phyloP scores from a whole-genome alignment of 2,329 filamentous ascomycete genomes.

The Fusarium decemcellulare region DNA sequence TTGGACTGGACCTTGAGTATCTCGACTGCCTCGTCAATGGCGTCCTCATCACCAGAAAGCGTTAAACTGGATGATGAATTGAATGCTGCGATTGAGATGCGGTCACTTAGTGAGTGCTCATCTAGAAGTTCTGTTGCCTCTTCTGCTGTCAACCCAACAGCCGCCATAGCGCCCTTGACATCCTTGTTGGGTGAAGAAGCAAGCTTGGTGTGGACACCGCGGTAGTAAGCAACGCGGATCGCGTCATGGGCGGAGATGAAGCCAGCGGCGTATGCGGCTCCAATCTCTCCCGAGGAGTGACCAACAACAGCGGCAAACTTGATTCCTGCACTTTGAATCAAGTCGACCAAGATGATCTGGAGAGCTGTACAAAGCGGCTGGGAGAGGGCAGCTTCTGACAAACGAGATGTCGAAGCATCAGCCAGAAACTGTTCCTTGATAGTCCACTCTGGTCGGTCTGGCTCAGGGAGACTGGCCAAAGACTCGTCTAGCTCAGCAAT shows the following conservation, averaged over 20 bases:
- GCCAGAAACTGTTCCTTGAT: slow-evolving; percentile 8
- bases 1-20: slow-evolving; percentile 29
- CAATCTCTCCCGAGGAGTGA: slow-evolving; percentile 67
- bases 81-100: slow-evolving; percentile 38
- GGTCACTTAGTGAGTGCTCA: slow-evolving; percentile 31
- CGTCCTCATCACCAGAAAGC: slow-evolving; percentile 49
- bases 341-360: slow-evolving; percentile 47
- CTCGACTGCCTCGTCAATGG: slow-evolving; percentile 40
- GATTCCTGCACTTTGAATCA: slow-evolving; percentile 50
- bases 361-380: slow-evolving; percentile 52
- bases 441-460: slow-evolving; percentile 46
- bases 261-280: slow-evolving; percentile 64
- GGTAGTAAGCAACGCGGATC: slow-evolving; percentile 40
- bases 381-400: slow-evolving; percentile 44
- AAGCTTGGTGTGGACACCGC: slow-evolving; percentile 20
- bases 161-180: slow-evolving; percentile 38
- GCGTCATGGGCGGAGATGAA: slow-evolving; percentile 50
- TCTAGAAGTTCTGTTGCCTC: slow-evolving; percentile 22
- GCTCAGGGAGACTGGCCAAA: slow-evolving; percentile 33
- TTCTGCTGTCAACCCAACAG: slow-evolving; percentile 39
- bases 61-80: slow-evolving; percentile 46
- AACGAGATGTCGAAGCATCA: slow-evolving; percentile 6
- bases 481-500: slow-evolving; percentile 44
- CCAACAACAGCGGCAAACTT: slow-evolving; percentile 57
- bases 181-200: neutral